These are phyloP conservation scores for Colletotrichum costaricense DNA, from an alignment of 2,329 filamentous ascomycete genomes.

Conservation along the genomic window DNA sequence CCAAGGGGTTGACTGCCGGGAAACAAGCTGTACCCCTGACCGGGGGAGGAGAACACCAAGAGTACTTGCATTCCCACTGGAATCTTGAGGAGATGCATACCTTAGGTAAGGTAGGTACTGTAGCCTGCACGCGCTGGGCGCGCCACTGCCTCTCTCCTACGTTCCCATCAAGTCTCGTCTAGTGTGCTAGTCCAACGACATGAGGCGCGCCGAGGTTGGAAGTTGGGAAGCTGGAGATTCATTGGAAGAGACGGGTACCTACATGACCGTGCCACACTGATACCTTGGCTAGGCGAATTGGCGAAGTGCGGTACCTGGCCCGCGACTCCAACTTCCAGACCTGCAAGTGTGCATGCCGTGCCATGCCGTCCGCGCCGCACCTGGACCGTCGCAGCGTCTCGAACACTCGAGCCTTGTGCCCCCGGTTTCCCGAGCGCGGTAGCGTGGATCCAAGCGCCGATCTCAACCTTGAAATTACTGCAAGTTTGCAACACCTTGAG, in stretches of 20 bases:
- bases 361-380: neutral
- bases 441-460: slow-evolving; percentile 32
- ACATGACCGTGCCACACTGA: neutral
- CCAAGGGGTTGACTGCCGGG: slow-evolving; percentile 26
- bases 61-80: no score
- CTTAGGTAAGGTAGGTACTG: neutral
- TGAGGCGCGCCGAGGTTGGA: no score
- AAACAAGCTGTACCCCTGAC: slow-evolving; percentile 26
- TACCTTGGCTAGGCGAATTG: no score
- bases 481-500: neutral
- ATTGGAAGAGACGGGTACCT: neutral
- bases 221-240: no score
- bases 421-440: slow-evolving; percentile 21
- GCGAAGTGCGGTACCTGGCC: no score
- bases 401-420: neutral
- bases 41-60: neutral
- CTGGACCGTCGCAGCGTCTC: slow-evolving; percentile 7
- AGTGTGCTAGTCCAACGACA: no score
- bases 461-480: slow-evolving; percentile 25
- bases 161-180: no score
- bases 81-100: no score
- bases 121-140: no score
- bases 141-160: no score
- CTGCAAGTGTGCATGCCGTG: neutral
- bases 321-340: no score